These are phyloP conservation scores for Podaxis rugospora DNA, from an alignment of 768 basidiomycete species.

Conservation along the genomic window DNA sequence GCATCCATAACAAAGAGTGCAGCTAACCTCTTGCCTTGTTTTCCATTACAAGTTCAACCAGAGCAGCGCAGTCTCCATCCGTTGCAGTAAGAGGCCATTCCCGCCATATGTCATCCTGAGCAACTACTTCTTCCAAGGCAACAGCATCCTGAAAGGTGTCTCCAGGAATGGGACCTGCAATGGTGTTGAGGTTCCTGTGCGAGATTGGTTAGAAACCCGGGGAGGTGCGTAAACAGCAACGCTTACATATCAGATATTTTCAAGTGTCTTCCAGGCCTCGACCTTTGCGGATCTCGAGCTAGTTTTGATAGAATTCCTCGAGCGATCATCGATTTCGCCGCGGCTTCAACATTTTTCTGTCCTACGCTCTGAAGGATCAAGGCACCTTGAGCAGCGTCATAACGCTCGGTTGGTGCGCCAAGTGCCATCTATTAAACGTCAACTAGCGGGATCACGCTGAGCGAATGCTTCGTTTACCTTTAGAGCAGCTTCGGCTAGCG, in stretches of 20 bases:
- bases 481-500: constrained; percentile 62
- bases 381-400: constrained; percentile 57
- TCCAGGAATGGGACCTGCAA: constrained; percentile 57
- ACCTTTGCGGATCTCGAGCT: constrained; percentile 56
- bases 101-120: constrained; percentile 50
- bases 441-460: neutral
- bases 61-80: constrained; percentile 75
- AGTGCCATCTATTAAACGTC: constrained; percentile 64
- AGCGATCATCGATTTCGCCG: constrained; percentile 55
- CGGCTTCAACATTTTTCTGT: constrained; percentile 48
- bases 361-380: constrained; percentile 53
- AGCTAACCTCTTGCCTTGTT: constrained; percentile 47
- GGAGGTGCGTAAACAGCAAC: neutral
- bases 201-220: neutral
- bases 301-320: constrained; percentile 66
- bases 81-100: constrained; percentile 79
- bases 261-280: constrained; percentile 66
- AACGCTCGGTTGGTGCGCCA: constrained; percentile 66
- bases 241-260: constrained; percentile 70
- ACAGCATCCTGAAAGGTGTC: constrained; percentile 73
- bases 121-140: constrained; percentile 48
- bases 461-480: constrained; percentile 45
- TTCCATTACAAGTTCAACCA: constrained; percentile 81
- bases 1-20: neutral
- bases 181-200: constrained; percentile 59